Base-by-base conservation (phyloP, 2,329 filamentous ascomycete species). In the Stemphylium vesicarium region DNA sequence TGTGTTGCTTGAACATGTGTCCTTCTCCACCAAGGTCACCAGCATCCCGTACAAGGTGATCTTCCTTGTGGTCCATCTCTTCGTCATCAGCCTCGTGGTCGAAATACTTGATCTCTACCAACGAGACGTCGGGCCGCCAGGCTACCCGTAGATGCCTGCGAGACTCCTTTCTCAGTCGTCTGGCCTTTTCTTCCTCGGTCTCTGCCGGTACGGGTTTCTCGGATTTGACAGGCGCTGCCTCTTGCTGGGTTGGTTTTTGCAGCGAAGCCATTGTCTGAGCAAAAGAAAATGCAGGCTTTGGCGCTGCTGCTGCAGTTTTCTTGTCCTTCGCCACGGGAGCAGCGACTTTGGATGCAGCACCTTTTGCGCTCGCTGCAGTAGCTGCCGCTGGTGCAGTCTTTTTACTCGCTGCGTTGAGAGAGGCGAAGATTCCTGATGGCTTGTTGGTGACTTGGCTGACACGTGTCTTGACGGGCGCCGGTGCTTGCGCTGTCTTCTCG, bases 81-180 rank as follows among this genome's bases (percentile, higher is more conserved):
- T 91, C 88, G 69, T 92, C 89, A 1, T 84, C 82, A 1, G 85
- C 86, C 57, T 91, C 88, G 65, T 91, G 89, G 50, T 86, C 85
- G 75, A 93, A 92, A 44, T 87, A 78, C 59, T 85, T 84, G 50
- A 91, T 79, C 62, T 90, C 80, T 1, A 87, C 87, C 26, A 94
- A 80, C 26, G 86, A 83, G 15, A 83, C 78, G 44, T 88, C 89
- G 0, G 85, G 82, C 68, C 88, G 90, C 82, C 89, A 94, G 6
- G 78, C 83, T 5, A 94, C 90, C 11, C 87, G 83, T 18, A 92
- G 78, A 59, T 88, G 85, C 32, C 88, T 83, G 43, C 90, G 84
- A 54, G 85, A 82, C 70, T 92, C 89, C 66, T 91, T 92, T 32
- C 89, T 85, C 4, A 91, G 77, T 10, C 90, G 84, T 65, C 86